phyloP scores from a whole-genome alignment of 148 eudicot genomes.

The Vaccinium myrtillus region DNA sequence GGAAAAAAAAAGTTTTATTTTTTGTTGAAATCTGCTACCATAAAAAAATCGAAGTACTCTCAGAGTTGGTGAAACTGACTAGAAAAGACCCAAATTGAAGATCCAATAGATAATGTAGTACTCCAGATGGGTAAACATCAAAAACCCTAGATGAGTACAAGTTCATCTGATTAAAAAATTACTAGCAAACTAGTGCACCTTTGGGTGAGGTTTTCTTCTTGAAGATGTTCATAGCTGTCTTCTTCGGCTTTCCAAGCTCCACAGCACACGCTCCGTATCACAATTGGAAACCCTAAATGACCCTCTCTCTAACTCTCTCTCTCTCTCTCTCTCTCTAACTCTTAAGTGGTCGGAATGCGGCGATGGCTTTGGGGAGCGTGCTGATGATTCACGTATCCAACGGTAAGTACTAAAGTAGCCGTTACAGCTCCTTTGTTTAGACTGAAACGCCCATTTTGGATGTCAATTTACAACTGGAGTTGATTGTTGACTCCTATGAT shows the following conservation, averaged over 20 bases:
- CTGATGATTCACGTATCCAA: not conserved
- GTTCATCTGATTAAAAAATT: not conserved
- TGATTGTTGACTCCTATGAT: not conserved
- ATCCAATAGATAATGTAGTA: not conserved
- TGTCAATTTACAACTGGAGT: not conserved
- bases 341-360: not conserved
- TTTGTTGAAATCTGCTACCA: not conserved
- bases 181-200: conserved; percentile 28
- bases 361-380: conserved; percentile 23
- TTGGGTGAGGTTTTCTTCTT: conserved; percentile 71
- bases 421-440: conserved; percentile 1
- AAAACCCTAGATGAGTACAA: conserved; percentile 1
- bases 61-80: not conserved
- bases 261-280: not conserved
- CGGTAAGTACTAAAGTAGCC: conserved; percentile 22
- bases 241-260: not conserved
- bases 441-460: not conserved
- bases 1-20: not conserved
- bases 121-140: not conserved
- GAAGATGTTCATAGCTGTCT: conserved; percentile 40
- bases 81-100: not conserved
- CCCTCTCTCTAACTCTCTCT: conserved; percentile 6
- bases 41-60: not conserved
- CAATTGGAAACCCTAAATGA: not conserved
- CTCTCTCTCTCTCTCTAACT: not conserved